Evolutionary conservation across 805 yeast species (phyloP).

Genomic region (Hanseniaspora jakobsenii): DNA sequence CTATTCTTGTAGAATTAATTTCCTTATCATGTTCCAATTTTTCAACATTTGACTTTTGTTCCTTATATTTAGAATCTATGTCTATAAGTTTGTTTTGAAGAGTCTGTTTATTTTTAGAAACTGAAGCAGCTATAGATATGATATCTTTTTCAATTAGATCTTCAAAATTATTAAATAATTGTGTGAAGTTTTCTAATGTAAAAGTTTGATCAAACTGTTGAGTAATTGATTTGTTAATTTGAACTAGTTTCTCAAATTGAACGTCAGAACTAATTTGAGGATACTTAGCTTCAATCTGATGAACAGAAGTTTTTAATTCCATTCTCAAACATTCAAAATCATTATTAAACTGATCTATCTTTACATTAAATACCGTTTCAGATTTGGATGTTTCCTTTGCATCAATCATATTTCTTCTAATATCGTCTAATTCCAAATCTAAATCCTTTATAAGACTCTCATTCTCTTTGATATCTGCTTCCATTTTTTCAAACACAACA

Average conservation of each 20-base stretch:
- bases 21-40: too few relatives aligned
- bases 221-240: not conserved
- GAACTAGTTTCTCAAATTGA: too few relatives aligned
- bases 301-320: too few relatives aligned
- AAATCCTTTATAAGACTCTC: constrained; percentile 25
- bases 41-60: not conserved
- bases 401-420: constrained; percentile 38
- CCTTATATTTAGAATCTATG: not conserved
- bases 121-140: too few relatives aligned
- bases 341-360: constrained; percentile 19
- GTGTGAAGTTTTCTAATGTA: not conserved
- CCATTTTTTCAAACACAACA: not conserved
- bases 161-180: not conserved
- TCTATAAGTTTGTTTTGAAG: too few relatives aligned
- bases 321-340: not conserved
- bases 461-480: constrained; percentile 25
- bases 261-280: too few relatives aligned
- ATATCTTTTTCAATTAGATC: not conserved
- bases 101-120: too few relatives aligned
- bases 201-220: constrained; percentile 16
- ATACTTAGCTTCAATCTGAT: too few relatives aligned
- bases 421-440: constrained; percentile 40
- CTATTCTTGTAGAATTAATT: too few relatives aligned
- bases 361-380: constrained; percentile 40
- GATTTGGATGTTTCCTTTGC: constrained; percentile 49